A percentile compares a stretch with the other conserved stretches of the same genome.
Conservation (phyloP, 1,284 basidiomycete genomes). For the Puccinia coronata region DNA sequence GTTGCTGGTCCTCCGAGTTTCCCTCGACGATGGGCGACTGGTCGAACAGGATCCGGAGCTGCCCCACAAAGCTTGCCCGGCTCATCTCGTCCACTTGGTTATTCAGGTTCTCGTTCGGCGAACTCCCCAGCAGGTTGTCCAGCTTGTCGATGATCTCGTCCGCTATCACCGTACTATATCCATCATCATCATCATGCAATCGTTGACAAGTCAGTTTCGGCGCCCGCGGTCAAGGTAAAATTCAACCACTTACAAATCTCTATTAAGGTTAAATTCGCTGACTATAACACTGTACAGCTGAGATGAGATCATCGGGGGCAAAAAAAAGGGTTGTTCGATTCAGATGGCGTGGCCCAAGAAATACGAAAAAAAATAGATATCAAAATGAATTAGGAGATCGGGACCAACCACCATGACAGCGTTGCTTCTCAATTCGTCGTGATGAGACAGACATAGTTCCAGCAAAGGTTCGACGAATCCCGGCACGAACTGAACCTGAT, state of each 20-base stretch:
- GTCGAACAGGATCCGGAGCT: slow-evolving; percentile 84
- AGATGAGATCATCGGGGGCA: background rate
- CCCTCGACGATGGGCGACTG: slow-evolving; percentile 61
- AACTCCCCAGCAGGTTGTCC: slow-evolving; percentile 73
- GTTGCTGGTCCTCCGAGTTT: background rate
- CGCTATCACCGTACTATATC: slow-evolving; percentile 64
- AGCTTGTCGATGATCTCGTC: slow-evolving; percentile 92
- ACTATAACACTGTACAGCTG: slow-evolving; percentile 49
- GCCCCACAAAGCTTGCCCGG: slow-evolving; percentile 87
- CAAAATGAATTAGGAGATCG: background rate
- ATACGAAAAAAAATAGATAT: too few species aligned
- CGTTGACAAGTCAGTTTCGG: slow-evolving; percentile 41
- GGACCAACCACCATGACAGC: slow-evolving; percentile 65
- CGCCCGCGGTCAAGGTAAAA: background rate
- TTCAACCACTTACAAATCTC: slow-evolving; percentile 31
- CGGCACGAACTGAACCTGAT: slow-evolving; percentile 62
- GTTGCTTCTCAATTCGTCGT: slow-evolving; percentile 84
- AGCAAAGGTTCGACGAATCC: slow-evolving; percentile 87
- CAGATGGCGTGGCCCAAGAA: background rate
- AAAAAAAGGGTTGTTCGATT: background rate
- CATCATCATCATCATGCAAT: slow-evolving; percentile 41
- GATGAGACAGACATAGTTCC: slow-evolving; percentile 88
- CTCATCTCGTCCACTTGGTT: slow-evolving; percentile 39
- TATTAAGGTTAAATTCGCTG: slow-evolving; percentile 40
- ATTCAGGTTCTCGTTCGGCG: slow-evolving; percentile 74